phyloP scores from a whole-genome alignment of 495 filamentous ascomycete genomes.

The Hypoxylon subgilvum region DNA sequence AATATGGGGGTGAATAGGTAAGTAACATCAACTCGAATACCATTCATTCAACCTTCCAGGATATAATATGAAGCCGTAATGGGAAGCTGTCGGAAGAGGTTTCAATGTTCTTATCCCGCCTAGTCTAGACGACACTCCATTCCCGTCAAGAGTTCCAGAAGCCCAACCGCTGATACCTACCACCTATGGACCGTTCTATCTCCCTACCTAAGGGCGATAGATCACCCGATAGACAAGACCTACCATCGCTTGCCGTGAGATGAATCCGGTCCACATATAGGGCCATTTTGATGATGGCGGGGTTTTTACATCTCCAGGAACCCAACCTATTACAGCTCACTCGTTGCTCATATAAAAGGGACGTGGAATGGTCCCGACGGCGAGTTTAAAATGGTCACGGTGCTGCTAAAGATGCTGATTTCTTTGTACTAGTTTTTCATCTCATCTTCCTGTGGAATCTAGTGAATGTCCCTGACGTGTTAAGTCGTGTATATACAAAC shows the following conservation, averaged over 20 bases:
- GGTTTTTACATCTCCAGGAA: slow-evolving; percentile 27
- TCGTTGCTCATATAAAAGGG: slow-evolving; percentile 26
- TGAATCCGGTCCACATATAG: slow-evolving; percentile 38
- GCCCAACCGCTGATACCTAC: neutral
- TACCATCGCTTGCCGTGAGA: slow-evolving; percentile 36
- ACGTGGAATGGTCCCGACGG: neutral
- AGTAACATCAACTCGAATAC: too few relatives aligned
- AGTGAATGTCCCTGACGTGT: neutral
- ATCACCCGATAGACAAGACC: slow-evolving; percentile 35
- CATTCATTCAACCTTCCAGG: too few relatives aligned
- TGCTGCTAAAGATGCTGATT: slow-evolving; percentile 5
- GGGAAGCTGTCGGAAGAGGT: neutral
- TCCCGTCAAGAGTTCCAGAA: slow-evolving; percentile 17
- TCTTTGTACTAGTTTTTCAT: neutral
- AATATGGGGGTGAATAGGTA: too few relatives aligned
- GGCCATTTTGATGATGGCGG: slow-evolving; percentile 34
- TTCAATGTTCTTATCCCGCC: too few relatives aligned
- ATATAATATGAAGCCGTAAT: slow-evolving; percentile 1
- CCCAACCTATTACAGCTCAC: slow-evolving; percentile 22
- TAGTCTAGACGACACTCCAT: too few relatives aligned
- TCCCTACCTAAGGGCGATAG: slow-evolving; percentile 34
- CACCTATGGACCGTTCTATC: too few relatives aligned
- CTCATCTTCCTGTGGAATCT: slow-evolving; percentile 9
- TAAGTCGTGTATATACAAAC: slow-evolving; percentile 13
- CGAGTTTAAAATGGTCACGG: slow-evolving; percentile 17